Base-by-base conservation (phyloP, 2,329 filamentous ascomycete genomes). In the Phoma sp. region DNA sequence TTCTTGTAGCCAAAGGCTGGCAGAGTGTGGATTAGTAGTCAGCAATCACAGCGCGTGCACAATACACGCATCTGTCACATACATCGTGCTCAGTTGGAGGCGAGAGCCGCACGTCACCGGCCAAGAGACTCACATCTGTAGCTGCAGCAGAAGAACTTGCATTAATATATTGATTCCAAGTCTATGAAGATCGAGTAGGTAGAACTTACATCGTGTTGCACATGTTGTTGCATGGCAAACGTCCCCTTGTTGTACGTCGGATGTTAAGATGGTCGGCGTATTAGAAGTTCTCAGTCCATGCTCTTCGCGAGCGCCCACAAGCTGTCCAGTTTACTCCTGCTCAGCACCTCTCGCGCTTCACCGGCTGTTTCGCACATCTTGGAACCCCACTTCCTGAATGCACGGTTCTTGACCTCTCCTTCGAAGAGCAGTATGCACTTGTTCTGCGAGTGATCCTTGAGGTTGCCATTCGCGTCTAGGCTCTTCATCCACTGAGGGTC, bases 281-380 rank as follows among this genome's bases (percentile, higher is more conserved):
- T n/a, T n/a, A n/a, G n/a, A n/a, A n/a, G n/a, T n/a, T n/a, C n/a
- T 49, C 28, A 54, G 7, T 49, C 64, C 26, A 66, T 60, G 42
- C 70, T 91, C 81, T 96, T 96, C 0, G 93, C 93, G 64, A 95
- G 77, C 9, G 89, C 89, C 95, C 95, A 99, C 69, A 99, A 93
- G 67, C 89, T 96, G 66, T 98, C 93, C 84, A 98, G 90, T 80
- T 96, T 97, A 5, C 87, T 86, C 63, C 92, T 84, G 11, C 86
- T 79, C 58, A 99, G 76, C 18, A 88, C 83, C 64, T 96, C 92
- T 71, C 91, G 89, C 5, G 93, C 95, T 71, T 96, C 90, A 10
- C 87, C 84, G 73, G 99, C 95, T 2, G 91, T 93, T 77, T 98
- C 95, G 74, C 92, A 96, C n/a, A 95, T 87, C 72, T 91, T 89